Evolutionary conservation across 2,329 filamentous ascomycete genomes (phyloP), one percentile per base, ranked within the genome.

Genomic region (Thermothelomyces thermophilus): DNA sequence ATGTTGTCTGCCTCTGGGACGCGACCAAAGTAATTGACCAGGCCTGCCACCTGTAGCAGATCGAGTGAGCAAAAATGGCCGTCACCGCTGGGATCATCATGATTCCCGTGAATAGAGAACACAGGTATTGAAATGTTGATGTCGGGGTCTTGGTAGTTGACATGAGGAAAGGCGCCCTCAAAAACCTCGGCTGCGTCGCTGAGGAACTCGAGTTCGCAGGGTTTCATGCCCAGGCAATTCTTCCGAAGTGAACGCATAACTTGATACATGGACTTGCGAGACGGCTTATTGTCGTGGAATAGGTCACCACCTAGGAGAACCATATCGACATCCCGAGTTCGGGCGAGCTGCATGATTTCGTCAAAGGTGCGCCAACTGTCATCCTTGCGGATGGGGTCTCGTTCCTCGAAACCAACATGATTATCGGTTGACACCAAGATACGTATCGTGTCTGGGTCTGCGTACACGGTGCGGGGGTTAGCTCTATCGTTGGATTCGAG

Each of bases 261-360:
- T 65, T 98, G 89, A 66, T 93, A 97, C 79, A 98, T 87, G 24
- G 90, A 84, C 64, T 96, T 95, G 52, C 93, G 82, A 6, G 90
- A 96, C 3, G 93, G 94, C 62, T 95, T 95, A 68, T 98, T 98
- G 60, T 98, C 91, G 66, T 98, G 94, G 64, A 98, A 98, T 1
- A 98, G 78, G 65, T 98, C 93, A 41, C 93, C 93, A 2, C 86
- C 91, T 4, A 98, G 82, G 2, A 98, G 76, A 0, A 98, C 87
- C 93, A 98, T 97, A 68, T 98, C 93, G 57, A 98, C 93, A 71
- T 98, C 93, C 64, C 85, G 77, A 30, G 84, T 82, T 63, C 85
- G 87, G 17, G 91, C 93, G 36, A 97, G 71, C 56, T 83, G 85
- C 86, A 98, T 89, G 54, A 96, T 82, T 68, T 98, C 93, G 66